phyloP scores from a whole-genome alignment of 441 rosid genomes.

The Eugenia klotzschiana region DNA sequence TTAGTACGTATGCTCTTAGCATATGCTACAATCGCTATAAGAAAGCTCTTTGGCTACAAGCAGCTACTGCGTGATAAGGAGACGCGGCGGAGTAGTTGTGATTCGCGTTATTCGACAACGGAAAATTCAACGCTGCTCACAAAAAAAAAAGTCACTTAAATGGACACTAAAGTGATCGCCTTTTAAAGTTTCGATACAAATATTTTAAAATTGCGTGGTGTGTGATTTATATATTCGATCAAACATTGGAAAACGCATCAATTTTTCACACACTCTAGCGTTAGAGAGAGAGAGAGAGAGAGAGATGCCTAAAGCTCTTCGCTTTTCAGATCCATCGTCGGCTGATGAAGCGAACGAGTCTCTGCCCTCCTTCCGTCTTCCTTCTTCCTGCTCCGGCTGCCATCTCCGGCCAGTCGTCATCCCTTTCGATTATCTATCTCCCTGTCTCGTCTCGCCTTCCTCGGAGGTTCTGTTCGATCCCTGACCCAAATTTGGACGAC shows the following conservation, averaged over 20 bases:
- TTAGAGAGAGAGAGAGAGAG: not conserved
- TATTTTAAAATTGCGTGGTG: too few species aligned
- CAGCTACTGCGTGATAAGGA: not conserved
- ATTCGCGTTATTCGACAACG: not conserved
- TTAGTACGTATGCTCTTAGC: too few species aligned
- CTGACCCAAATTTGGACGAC: not conserved
- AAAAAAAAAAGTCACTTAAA: too few species aligned
- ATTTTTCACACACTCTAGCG: too few species aligned
- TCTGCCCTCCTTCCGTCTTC: not conserved
- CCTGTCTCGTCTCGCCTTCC: not conserved
- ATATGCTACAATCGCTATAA: not conserved
- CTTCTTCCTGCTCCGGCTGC: not conserved
- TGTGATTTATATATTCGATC: too few species aligned
- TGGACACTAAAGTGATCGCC: too few species aligned
- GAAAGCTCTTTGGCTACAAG: not conserved
- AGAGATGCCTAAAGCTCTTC: not conserved
- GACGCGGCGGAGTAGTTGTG: not conserved
- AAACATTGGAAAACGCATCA: too few species aligned
- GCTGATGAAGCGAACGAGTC: not conserved
- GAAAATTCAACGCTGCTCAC: too few species aligned
- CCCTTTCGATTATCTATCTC: not conserved
- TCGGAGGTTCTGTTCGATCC: not conserved
- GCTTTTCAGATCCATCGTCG: not conserved
- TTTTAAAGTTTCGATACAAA: too few species aligned
- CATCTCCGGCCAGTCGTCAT: not conserved